Evolutionary conservation across 768 basidiomycete species (phyloP).

Genomic region (Rhizopogon sp.): DNA sequence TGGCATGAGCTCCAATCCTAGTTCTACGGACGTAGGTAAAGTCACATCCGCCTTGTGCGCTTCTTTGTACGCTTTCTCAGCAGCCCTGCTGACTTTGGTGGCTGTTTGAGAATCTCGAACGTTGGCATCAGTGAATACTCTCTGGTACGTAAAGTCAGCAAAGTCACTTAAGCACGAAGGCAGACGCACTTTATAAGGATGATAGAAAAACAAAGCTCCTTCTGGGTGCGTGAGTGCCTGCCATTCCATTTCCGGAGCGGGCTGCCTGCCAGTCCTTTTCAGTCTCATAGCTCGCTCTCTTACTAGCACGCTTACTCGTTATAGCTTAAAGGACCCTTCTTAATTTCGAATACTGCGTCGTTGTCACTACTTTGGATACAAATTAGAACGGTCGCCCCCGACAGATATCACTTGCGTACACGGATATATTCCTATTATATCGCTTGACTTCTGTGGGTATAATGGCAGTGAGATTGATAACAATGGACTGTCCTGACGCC

Average conservation of each 20-base stretch:
- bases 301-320: not conserved
- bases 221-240: conserved; percentile 43
- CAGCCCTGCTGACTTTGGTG: not conserved
- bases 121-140: conserved; percentile 8
- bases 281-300: not conserved
- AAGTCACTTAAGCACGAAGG: not conserved
- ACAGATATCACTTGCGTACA: not conserved
- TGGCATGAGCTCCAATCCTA: conserved; percentile 5
- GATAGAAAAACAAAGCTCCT: conserved; percentile 48
- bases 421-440: not conserved
- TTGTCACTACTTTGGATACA: not conserved
- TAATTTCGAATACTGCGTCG: too few species aligned
- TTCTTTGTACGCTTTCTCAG: not conserved
- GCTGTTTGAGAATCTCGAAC: not conserved
- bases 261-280: not conserved
- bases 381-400: not conserved
- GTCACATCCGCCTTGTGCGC: not conserved
- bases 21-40: not conserved
- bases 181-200: conserved; percentile 32
- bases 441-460: not conserved
- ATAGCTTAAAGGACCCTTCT: not conserved
- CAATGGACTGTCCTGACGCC: not conserved
- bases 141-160: not conserved
- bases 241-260: conserved; percentile 29
- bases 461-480: not conserved